Base-by-base conservation (phyloP, 2,329 filamentous ascomycete species). In the Trichoderma endophyticum region DNA sequence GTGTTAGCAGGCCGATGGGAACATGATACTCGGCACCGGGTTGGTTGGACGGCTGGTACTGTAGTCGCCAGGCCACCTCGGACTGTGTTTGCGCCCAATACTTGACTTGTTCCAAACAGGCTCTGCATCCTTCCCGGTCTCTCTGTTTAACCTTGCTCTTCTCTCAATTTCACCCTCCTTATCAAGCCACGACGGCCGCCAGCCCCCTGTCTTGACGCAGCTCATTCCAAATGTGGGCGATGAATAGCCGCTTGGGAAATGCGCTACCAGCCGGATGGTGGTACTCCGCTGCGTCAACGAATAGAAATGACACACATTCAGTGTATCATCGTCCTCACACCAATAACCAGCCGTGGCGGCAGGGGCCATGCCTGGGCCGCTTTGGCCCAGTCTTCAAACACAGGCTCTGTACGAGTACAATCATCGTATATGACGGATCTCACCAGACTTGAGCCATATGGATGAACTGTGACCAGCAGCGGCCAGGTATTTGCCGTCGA, bases 151-250 rank as follows among this genome's bases (percentile, higher is more conserved):
- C 67, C 57, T 61, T 62, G 66, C n/a, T 6, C 6, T 21, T n/a
- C 3, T 51, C n/a, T 15, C 18, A 3, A 21, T n/a, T 43, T 56
- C 39, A 14, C 57, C 57, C 18, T 60, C 30, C 57, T 14, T 59
- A 32, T 36, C 36, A 60, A 34, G 43, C 36, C 54, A 56, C 24
- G 62, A 71, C 62, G 62, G 56, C 56, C 36, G 54, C 28, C 54
- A 21, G 56, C 26, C 70, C 70, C 70, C 39, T 71, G 63, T 66
- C 43, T 56, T 34, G 34, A 70, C 54, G 71, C 59, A 72, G 36
- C 71, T 59, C 28, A 30, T 70, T 60, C 59, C 48, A 28, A 64
- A 70, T 69, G 30, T 43, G 60, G 71, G 66, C 63, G 71, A 21
- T 70, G 48, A 34, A 64, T 61, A 70, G 71, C 71, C 67, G 65